These are phyloP conservation scores for Coniochaeta hoffmannii DNA, from an alignment of 2,329 filamentous ascomycete genomes.

Conservation along the genomic window DNA sequence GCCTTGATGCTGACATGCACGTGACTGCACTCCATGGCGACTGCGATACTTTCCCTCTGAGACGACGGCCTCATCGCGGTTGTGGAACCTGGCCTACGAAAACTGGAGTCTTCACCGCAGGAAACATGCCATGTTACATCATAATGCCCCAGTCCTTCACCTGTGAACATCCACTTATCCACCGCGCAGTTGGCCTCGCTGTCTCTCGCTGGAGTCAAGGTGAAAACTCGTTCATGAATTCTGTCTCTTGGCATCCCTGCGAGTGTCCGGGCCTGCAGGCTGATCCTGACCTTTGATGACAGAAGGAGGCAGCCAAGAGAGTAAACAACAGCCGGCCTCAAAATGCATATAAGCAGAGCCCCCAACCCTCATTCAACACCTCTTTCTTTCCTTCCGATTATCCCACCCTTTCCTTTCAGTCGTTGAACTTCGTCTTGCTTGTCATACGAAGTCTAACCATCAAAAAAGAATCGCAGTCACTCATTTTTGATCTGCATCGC, in stretches of 20 bases:
- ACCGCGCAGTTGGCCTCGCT: neutral
- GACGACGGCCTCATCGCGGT: neutral
- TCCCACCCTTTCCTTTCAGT: neutral
- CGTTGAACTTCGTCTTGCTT: neutral
- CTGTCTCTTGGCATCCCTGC: neutral
- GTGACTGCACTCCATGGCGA: too few relatives aligned
- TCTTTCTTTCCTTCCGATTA: neutral
- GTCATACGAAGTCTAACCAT: neutral
- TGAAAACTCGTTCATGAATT: conserved; percentile 8
- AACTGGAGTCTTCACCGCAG: neutral
- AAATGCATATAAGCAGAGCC: neutral
- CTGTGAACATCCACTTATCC: neutral
- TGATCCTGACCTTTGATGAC: neutral
- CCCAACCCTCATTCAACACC: neutral
- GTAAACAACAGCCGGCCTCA: neutral
- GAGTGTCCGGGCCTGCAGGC: neutral
- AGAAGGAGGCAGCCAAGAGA: neutral
- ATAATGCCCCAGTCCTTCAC: neutral
- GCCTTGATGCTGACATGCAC: too few relatives aligned
- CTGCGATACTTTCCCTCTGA: neutral
- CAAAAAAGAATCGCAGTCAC: neutral
- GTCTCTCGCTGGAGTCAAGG: neutral
- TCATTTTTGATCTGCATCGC: conserved; percentile 1
- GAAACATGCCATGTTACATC: neutral
- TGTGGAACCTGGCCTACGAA: neutral